phyloP scores from a whole-genome alignment of 805 yeast genomes.

The Zygosaccharomyces lentus region DNA sequence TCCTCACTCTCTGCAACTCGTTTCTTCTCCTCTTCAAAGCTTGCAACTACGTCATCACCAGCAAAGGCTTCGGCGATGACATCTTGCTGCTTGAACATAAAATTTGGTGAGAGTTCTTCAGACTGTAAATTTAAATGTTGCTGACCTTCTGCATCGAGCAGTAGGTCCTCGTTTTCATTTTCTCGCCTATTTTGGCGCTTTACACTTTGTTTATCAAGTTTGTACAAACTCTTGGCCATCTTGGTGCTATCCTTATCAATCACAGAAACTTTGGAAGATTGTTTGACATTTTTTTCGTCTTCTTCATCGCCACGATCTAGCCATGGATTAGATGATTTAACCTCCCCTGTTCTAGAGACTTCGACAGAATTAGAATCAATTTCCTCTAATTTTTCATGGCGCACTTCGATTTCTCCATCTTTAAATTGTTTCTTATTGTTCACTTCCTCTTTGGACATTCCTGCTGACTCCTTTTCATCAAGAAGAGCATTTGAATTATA shows the following conservation, averaged over 20 bases:
- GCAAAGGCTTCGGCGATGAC: slow-evolving; percentile 91
- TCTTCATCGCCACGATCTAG: slow-evolving; percentile 35
- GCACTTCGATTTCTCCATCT: slow-evolving; percentile 2
- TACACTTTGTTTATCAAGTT: slow-evolving; percentile 37
- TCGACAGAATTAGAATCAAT: slow-evolving; percentile 37
- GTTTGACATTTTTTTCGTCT: slow-evolving; percentile 20
- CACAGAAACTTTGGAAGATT: slow-evolving; percentile 44
- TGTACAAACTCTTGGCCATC: slow-evolving; percentile 45
- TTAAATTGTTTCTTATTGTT: slow-evolving; percentile 9
- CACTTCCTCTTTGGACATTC: not conserved
- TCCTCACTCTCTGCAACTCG: slow-evolving; percentile 69
- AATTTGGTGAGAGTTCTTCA: slow-evolving; percentile 43
- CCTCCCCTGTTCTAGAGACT: slow-evolving; percentile 32
- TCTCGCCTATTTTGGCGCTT: slow-evolving; percentile 16
- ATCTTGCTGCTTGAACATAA: slow-evolving; percentile 72
- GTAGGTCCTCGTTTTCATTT: slow-evolving; percentile 32
- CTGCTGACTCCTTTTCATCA: slow-evolving; percentile 7
- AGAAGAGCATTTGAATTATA: slow-evolving; percentile 54
- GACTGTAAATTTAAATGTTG: slow-evolving; percentile 51
- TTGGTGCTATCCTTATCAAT: slow-evolving; percentile 49
- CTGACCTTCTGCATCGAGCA: slow-evolving; percentile 40
- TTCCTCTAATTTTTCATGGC: slow-evolving; percentile 20
- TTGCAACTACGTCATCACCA: slow-evolving; percentile 85
- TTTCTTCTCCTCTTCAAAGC: slow-evolving; percentile 74
- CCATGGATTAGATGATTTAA: slow-evolving; percentile 50